These are phyloP conservation scores for Diplocarpon rosae DNA, from an alignment of 2,329 filamentous ascomycete species.

Conservation along the genomic window DNA sequence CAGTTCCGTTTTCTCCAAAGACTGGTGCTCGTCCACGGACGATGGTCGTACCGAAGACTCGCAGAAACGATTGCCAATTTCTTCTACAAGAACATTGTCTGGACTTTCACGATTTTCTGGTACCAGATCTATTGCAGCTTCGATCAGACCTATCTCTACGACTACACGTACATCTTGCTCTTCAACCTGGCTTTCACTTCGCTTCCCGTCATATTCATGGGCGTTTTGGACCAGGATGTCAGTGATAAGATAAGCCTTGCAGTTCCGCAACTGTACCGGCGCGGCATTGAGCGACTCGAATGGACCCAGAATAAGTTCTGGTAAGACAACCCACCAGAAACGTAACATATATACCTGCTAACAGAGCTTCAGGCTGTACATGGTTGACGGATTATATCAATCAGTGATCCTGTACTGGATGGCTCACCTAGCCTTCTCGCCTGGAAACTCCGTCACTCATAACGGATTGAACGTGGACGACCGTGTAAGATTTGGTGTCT, in stretches of 20 bases:
- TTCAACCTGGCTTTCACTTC: slow-evolving; percentile 98
- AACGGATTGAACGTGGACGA: slow-evolving; percentile 70
- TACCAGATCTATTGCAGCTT: slow-evolving; percentile 93
- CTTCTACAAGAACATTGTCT: slow-evolving; percentile 99
- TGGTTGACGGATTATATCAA: slow-evolving; percentile 90
- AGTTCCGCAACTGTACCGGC: slow-evolving; percentile 88
- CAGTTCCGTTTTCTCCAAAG: slow-evolving; percentile 85
- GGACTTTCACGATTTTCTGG: slow-evolving; percentile 96
- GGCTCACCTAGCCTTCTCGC: slow-evolving; percentile 67
- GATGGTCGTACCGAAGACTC: slow-evolving; percentile 92
- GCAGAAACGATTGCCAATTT: slow-evolving; percentile 95
- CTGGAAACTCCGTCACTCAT: slow-evolving; percentile 57
- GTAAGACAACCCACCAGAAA: slow-evolving; percentile 40
- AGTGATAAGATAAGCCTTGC: slow-evolving; percentile 87
- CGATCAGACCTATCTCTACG: slow-evolving; percentile 92
- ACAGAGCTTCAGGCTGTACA: slow-evolving; percentile 59
- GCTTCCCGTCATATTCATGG: slow-evolving; percentile 87
- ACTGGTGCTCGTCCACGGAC: slow-evolving; percentile 78
- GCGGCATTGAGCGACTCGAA: slow-evolving; percentile 90
- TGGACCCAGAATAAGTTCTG: slow-evolving; percentile 97
- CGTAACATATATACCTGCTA: slow-evolving; percentile 16
- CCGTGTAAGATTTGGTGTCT: slow-evolving; percentile 73
- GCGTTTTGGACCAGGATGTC: slow-evolving; percentile 93
- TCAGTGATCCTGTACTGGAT: slow-evolving; percentile 90
- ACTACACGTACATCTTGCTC: slow-evolving; percentile 94